phyloP scores from a whole-genome alignment of 352 stramenopile genomes.

The Phytophthora citrophthora region DNA sequence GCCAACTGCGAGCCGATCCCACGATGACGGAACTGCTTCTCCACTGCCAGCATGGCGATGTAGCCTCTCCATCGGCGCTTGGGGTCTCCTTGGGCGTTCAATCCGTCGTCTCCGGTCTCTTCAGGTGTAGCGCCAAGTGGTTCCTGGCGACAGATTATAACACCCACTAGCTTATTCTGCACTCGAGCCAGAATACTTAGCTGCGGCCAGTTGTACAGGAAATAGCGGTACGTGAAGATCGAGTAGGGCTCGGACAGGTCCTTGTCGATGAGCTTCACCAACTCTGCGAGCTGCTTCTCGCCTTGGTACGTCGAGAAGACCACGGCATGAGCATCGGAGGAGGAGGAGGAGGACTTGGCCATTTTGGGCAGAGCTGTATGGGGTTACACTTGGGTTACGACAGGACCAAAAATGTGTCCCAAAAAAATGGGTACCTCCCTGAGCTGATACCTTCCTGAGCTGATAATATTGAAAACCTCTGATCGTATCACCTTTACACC shows the following conservation, averaged over 20 bases:
- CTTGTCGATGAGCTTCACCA: conserved; percentile 94
- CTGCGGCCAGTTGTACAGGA: conserved; percentile 95
- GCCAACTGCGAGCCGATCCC: conserved; percentile 93
- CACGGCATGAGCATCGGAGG: conserved; percentile 21
- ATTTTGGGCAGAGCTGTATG: conserved; percentile 18
- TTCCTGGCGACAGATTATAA: conserved; percentile 94
- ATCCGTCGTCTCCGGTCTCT: conserved; percentile 39
- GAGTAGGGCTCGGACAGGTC: conserved; percentile 96
- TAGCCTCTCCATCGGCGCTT: conserved; percentile 84
- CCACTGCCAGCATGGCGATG: conserved; percentile 96
- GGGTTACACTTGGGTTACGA: not conserved
- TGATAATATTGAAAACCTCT: no score
- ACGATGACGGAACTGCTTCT: conserved; percentile 88
- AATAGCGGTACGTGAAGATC: conserved; percentile 98
- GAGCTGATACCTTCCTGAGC: no score
- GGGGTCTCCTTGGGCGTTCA: conserved; percentile 14
- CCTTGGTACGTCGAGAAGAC: conserved; percentile 81
- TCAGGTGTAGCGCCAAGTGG: conserved; percentile 69
- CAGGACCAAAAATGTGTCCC: no score
- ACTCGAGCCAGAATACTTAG: conserved; percentile 90
- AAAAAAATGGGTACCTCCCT: no score
- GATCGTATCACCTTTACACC: no score
- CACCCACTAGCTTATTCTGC: conserved; percentile 89
- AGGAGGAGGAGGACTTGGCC: conserved; percentile 30
- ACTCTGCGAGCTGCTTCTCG: conserved; percentile 90